phyloP scores from a whole-genome alignment of 495 filamentous ascomycete genomes.

The Antarctomyces pellizariae region DNA sequence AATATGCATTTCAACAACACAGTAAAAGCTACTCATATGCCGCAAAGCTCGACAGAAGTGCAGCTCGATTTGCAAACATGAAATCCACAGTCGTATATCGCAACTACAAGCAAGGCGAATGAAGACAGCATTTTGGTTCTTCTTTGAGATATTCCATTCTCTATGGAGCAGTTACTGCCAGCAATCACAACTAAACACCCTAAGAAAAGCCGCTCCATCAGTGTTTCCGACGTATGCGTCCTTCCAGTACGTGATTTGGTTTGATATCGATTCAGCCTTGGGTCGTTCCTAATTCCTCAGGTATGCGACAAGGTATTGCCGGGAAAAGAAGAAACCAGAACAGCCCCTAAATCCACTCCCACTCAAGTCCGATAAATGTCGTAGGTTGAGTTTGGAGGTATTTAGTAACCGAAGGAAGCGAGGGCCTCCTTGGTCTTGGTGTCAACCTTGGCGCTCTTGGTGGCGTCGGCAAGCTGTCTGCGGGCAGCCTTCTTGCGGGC shows the following conservation, averaged over 20 bases:
- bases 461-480: slow-evolving; percentile 71
- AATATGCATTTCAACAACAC: too few species aligned
- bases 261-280: slow-evolving; percentile 9
- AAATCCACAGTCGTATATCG: too few species aligned
- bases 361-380: slow-evolving; percentile 7
- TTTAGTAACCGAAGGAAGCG: slow-evolving; percentile 30
- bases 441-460: slow-evolving; percentile 78
- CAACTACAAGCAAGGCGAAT: too few species aligned
- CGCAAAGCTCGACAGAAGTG: too few species aligned
- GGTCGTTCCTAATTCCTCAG: slow-evolving; percentile 7
- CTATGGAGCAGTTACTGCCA: too few species aligned
- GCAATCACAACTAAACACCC: too few species aligned
- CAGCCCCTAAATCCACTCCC: slow-evolving; percentile 9
- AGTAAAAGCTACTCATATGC: too few species aligned
- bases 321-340: slow-evolving; percentile 4
- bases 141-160: too few species aligned
- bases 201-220: too few species aligned
- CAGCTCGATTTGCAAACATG: too few species aligned
- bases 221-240: slow-evolving; percentile 9
- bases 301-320: slow-evolving; percentile 11
- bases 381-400: slow-evolving; percentile 8
- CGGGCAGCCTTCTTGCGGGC: slow-evolving; percentile 92
- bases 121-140: too few species aligned
- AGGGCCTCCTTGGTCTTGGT: slow-evolving; percentile 31
- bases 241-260: slow-evolving; percentile 7